Percentiles rank a stretch among this genome's conserved stretches.
Conservation (phyloP, 1,284 basidiomycete species). For the Polyporus tsugae region DNA sequence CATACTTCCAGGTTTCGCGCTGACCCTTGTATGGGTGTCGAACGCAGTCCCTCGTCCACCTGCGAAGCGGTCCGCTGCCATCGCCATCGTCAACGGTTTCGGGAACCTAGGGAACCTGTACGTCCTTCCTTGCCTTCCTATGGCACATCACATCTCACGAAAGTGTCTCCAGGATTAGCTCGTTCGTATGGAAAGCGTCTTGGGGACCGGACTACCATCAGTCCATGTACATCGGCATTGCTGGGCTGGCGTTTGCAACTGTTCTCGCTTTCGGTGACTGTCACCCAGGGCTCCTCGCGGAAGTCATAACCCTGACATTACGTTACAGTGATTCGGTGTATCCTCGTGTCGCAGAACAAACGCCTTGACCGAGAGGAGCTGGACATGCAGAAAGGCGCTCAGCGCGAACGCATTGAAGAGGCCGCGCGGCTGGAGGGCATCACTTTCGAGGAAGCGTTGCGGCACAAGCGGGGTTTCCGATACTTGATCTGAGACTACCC, state of each 20-base stretch:
- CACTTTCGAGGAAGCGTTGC: constrained; percentile 47
- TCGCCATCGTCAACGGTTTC: constrained; percentile 52
- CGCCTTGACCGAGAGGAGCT: constrained; percentile 46
- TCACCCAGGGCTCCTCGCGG: background rate
- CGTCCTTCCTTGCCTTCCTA: constrained; percentile 22
- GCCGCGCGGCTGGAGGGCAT: constrained; percentile 48
- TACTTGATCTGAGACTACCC: constrained; percentile 45
- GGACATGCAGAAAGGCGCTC: constrained; percentile 41
- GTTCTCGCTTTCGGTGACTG: constrained; percentile 41
- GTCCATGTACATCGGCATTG: constrained; percentile 49
- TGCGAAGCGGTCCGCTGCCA: constrained; percentile 60
- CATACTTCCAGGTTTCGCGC: constrained; percentile 55
- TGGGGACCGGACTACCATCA: constrained; percentile 50
- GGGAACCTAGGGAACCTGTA: constrained; percentile 51
- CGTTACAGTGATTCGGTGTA: constrained; percentile 44
- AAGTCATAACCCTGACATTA: background rate
- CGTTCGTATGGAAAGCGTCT: constrained; percentile 48
- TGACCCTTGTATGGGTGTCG: constrained; percentile 70
- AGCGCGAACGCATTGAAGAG: constrained; percentile 47
- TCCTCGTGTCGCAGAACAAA: constrained; percentile 47
- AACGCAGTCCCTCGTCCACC: constrained; percentile 71
- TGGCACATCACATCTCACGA: background rate
- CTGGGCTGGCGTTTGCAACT: constrained; percentile 39
- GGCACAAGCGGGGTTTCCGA: constrained; percentile 50
- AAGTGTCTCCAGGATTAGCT: constrained; percentile 41